phyloP scores from a whole-genome alignment of 305 asterid genomes.

The Solanum hybrid region DNA sequence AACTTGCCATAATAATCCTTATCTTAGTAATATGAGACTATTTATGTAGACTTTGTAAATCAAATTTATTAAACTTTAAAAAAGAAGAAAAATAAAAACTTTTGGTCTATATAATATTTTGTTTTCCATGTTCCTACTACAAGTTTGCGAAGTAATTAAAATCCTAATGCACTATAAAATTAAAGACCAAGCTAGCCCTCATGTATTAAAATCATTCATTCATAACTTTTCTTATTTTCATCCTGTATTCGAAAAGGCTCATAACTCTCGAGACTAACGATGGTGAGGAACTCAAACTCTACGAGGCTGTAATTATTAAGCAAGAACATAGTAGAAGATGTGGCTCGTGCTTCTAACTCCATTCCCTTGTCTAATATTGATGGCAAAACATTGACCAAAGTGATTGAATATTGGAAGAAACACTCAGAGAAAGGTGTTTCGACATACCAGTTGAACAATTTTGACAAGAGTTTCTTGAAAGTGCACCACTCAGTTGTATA shows the following conservation, averaged over 20 bases:
- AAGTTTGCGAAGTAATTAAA: background rate
- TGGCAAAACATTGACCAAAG: background rate
- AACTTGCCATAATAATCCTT: background rate
- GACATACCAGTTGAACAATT: background rate
- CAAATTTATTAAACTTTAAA: background rate
- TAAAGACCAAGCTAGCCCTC: no score
- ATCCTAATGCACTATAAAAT: background rate
- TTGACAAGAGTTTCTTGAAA: background rate
- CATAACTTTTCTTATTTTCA: no score
- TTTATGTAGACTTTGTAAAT: no score
- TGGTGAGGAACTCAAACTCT: background rate
- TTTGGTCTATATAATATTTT: background rate
- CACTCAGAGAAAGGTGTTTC: background rate
- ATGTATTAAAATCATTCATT: no score
- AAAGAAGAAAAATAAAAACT: background rate
- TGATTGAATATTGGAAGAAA: background rate
- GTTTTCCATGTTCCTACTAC: background rate
- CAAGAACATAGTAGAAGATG: conserved; percentile 2
- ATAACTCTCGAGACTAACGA: background rate
- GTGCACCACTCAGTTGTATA: background rate
- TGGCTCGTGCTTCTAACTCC: background rate
- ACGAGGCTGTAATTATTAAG: background rate
- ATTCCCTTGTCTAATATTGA: background rate
- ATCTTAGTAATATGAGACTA: background rate
- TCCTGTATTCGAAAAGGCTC: background rate